Conservation (phyloP, 768 basidiomycete genomes). For the Xanthoconium stramineum region DNA sequence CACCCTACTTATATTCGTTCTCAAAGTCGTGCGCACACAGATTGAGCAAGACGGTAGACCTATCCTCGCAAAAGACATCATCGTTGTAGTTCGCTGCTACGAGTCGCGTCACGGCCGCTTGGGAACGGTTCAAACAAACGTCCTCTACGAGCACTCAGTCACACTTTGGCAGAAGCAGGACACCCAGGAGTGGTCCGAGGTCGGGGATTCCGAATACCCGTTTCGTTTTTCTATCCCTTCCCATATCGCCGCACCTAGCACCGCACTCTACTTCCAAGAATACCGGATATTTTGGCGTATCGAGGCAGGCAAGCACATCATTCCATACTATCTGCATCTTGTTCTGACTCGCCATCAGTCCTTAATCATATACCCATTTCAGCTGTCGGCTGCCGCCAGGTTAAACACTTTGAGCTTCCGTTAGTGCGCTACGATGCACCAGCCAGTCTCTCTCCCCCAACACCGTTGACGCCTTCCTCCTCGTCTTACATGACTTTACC, state of each 20-base stretch:
- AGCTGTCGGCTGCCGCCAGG: conserved; percentile 64
- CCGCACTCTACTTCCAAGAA: conserved; percentile 63
- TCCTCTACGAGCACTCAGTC: conserved; percentile 65
- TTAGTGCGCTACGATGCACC: conserved; percentile 71
- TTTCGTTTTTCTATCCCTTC: conserved; percentile 70
- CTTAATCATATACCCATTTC: conserved; percentile 63
- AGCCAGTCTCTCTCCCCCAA: conserved; percentile 33
- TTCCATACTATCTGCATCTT: conserved; percentile 1
- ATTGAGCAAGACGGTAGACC: conserved; percentile 68
- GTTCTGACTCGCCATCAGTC: conserved; percentile 40
- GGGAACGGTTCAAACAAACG: conserved; percentile 53
- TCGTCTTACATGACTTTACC: conserved; percentile 38
- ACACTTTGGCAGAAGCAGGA: conserved; percentile 68
- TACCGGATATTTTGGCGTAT: conserved; percentile 81
- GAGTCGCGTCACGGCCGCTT: conserved; percentile 68
- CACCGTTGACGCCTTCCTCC: conserved; percentile 34
- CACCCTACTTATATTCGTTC: background rate
- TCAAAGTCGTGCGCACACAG: conserved; percentile 63
- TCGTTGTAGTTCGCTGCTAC: conserved; percentile 79
- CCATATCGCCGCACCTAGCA: conserved; percentile 61
- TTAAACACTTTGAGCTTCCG: conserved; percentile 68
- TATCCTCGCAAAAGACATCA: conserved; percentile 62
- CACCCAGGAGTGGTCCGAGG: conserved; percentile 51
- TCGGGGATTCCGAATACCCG: conserved; percentile 65
- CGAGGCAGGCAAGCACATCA: conserved; percentile 64